Percentiles rank a stretch among this genome's conserved stretches.
These are phyloP conservation scores for Mycothermus thermophilus DNA, from an alignment of 495 filamentous ascomycete genomes.

Conservation along the genomic window DNA sequence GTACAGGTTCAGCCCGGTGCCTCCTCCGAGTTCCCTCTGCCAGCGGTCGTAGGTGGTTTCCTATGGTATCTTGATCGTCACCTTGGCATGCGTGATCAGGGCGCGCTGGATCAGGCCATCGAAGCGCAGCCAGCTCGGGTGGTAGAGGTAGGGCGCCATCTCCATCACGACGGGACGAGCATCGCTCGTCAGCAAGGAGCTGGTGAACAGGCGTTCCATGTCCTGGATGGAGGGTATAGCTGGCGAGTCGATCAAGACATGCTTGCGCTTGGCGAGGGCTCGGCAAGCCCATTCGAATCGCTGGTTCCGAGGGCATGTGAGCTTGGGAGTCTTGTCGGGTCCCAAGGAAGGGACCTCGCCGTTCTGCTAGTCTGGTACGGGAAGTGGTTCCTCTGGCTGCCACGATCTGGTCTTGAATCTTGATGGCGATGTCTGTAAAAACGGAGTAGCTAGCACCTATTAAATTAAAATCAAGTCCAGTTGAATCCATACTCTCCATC, in stretches of 20 bases:
- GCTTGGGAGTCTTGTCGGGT: too few relatives aligned
- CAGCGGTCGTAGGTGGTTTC: slow-evolving; percentile 7
- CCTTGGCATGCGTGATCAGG: slow-evolving; percentile 24
- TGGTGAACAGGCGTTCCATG: slow-evolving; percentile 31
- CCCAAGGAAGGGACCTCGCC: too few relatives aligned
- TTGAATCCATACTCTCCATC: too few relatives aligned
- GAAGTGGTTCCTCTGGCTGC: too few relatives aligned
- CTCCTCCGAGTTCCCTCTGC: slow-evolving; percentile 39
- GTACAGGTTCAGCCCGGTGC: slow-evolving; percentile 44
- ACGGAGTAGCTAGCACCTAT: too few relatives aligned
- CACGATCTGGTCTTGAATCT: too few relatives aligned
- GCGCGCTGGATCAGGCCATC: slow-evolving; percentile 27
- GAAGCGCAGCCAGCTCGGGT: slow-evolving; percentile 40
- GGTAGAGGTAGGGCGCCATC: slow-evolving; percentile 44
- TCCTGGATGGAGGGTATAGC: slow-evolving; percentile 36
- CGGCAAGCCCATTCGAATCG: slow-evolving; percentile 43
- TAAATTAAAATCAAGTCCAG: too few relatives aligned
- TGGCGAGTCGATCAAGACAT: slow-evolving; percentile 47
- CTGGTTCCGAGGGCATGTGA: slow-evolving; percentile 36
- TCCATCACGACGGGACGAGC: slow-evolving; percentile 40
- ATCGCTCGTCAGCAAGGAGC: slow-evolving; percentile 16
- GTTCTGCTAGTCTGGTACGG: too few relatives aligned
- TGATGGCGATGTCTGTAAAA: too few relatives aligned
- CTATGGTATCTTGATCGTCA: slow-evolving; percentile 9
- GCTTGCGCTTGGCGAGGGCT: slow-evolving; percentile 40